phyloP scores from a whole-genome alignment of 352 stramenopile genomes.

The Phytopythium montanum region DNA sequence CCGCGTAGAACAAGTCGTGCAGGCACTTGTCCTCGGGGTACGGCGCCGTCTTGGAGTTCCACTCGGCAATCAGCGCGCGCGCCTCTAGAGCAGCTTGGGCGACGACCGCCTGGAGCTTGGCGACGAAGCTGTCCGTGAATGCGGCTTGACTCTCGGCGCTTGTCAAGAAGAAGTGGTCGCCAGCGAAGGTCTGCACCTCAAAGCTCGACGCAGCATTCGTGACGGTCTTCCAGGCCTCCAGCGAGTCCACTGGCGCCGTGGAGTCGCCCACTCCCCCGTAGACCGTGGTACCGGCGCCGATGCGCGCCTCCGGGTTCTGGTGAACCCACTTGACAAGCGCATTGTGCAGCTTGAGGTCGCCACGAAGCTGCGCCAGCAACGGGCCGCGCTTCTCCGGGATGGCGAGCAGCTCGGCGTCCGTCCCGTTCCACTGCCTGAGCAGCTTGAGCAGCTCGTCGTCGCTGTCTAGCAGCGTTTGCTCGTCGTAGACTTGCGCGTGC shows the following conservation, averaged over 20 bases:
- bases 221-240: slow-evolving; percentile 35
- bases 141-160: slow-evolving; percentile 22
- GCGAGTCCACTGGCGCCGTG: slow-evolving; percentile 25
- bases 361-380: slow-evolving; percentile 31
- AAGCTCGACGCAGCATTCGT: slow-evolving; percentile 10
- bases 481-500: slow-evolving; percentile 33
- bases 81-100: slow-evolving; percentile 41
- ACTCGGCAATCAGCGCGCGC: slow-evolving; percentile 33
- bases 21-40: slow-evolving; percentile 77
- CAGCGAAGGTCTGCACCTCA: slow-evolving; percentile 42
- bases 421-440: slow-evolving; percentile 54
- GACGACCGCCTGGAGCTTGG: slow-evolving; percentile 31
- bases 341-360: slow-evolving; percentile 56
- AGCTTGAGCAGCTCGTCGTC: slow-evolving; percentile 40
- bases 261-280: slow-evolving; percentile 47
- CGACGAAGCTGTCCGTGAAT: slow-evolving; percentile 32
- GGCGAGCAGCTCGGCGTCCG: slow-evolving; percentile 48
- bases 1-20: slow-evolving; percentile 78
- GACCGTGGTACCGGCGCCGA: slow-evolving; percentile 40
- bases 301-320: slow-evolving; percentile 16
- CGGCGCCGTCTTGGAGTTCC: slow-evolving; percentile 42
- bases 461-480: slow-evolving; percentile 15
- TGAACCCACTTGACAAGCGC: slow-evolving; percentile 36
- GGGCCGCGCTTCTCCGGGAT: slow-evolving; percentile 33
- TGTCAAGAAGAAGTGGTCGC: slow-evolving; percentile 65